Evolutionary conservation across 768 basidiomycete genomes (phyloP).

Genomic region (Boletus barrowsii): DNA sequence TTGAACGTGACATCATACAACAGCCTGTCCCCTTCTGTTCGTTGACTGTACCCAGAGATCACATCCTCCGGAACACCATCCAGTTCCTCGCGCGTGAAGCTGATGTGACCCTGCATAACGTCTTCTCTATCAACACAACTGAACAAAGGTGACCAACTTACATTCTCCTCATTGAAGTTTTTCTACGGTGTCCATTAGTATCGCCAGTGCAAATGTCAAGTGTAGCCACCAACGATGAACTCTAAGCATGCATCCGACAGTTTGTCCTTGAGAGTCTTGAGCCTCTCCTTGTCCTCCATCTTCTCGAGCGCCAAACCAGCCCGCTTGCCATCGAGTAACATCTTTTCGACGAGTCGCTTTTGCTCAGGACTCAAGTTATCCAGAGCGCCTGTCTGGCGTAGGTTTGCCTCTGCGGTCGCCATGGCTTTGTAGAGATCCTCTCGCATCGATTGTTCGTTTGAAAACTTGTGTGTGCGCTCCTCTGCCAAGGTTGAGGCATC

Average conservation of each 20-base stretch:
- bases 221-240: conserved; percentile 57
- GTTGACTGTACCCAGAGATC: conserved; percentile 68
- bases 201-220: background rate
- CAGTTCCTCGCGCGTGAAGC: conserved; percentile 69
- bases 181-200: conserved; percentile 41
- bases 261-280: conserved; percentile 68
- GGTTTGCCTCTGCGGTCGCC: conserved; percentile 62
- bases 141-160: conserved; percentile 25
- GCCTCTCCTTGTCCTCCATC: conserved; percentile 48
- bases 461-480: conserved; percentile 60
- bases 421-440: conserved; percentile 75
- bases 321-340: conserved; percentile 73
- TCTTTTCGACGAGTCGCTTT: conserved; percentile 72
- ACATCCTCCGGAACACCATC: conserved; percentile 80
- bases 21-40: conserved; percentile 51
- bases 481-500: conserved; percentile 78
- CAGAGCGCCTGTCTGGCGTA: conserved; percentile 58
- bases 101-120: conserved; percentile 48
- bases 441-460: conserved; percentile 75
- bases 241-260: conserved; percentile 69
- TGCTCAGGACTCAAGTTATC: conserved; percentile 65
- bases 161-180: conserved; percentile 88
- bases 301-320: conserved; percentile 75
- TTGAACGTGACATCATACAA: conserved; percentile 75
- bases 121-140: background rate